Conservation (phyloP, 2,329 filamentous ascomycete genomes). For the Trichophyton verrucosum region DNA sequence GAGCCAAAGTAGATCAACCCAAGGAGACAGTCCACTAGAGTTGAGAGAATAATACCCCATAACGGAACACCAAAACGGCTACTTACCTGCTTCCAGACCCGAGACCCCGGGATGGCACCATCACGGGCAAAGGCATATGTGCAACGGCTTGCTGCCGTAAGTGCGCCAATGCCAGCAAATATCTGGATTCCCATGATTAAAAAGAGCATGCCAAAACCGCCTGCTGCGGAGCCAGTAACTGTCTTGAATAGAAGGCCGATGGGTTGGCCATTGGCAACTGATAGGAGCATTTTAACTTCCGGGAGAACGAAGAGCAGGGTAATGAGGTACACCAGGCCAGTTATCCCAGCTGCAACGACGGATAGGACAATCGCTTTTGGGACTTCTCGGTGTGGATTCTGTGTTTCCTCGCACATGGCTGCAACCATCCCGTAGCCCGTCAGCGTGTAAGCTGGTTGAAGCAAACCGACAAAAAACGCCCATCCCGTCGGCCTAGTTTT, state of each 20-base stretch:
- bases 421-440: slow-evolving; percentile 58
- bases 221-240: slow-evolving; percentile 58
- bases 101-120: slow-evolving; percentile 58
- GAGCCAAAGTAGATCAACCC: slow-evolving; percentile 72
- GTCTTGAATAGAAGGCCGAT: slow-evolving; percentile 65
- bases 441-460: slow-evolving; percentile 46
- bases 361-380: slow-evolving; percentile 60
- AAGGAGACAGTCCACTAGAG: slow-evolving; percentile 55
- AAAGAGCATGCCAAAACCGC: slow-evolving; percentile 64
- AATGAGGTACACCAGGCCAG: slow-evolving; percentile 55
- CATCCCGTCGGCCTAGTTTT: slow-evolving; percentile 47
- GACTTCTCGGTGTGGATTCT: slow-evolving; percentile 55
- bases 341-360: slow-evolving; percentile 53
- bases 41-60: slow-evolving; percentile 55
- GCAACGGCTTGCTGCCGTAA: slow-evolving; percentile 62
- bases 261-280: slow-evolving; percentile 59
- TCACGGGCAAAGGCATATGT: slow-evolving; percentile 67
- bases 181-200: slow-evolving; percentile 64
- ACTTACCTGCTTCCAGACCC: slow-evolving; percentile 55
- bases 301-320: slow-evolving; percentile 67
- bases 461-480: slow-evolving; percentile 59
- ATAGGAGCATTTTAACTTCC: slow-evolving; percentile 50
- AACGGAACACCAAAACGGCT: slow-evolving; percentile 56
- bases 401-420: slow-evolving; percentile 60
- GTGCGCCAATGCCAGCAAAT: slow-evolving; percentile 61